A percentile compares a stretch with the other conserved stretches of the same genome.
These are phyloP conservation scores for Russula ochroleuca DNA, from an alignment of 768 basidiomycete genomes.

Conservation along the genomic window DNA sequence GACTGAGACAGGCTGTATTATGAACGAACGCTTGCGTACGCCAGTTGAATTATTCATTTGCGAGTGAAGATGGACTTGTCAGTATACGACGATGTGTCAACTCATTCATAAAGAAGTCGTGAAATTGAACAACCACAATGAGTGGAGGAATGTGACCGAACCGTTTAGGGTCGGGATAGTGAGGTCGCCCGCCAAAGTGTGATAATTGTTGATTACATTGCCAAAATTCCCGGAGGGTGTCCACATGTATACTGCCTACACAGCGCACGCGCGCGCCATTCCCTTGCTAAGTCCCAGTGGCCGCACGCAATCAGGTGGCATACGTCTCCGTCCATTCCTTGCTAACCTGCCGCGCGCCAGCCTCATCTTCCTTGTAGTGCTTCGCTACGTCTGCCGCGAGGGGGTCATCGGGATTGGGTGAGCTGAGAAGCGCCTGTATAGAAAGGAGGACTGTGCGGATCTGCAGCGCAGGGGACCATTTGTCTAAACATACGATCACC, in stretches of 20 bases:
- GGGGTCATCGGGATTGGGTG: conserved; percentile 96
- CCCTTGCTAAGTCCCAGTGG: background rate
- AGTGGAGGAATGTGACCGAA: background rate
- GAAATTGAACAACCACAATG: background rate
- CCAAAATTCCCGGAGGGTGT: conserved; percentile 7
- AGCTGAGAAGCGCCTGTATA: conserved; percentile 91
- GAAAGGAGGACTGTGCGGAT: conserved; percentile 97
- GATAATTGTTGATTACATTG: conserved; percentile 22
- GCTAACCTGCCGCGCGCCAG: conserved; percentile 87
- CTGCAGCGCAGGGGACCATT: conserved; percentile 98
- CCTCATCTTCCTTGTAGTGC: conserved; percentile 97
- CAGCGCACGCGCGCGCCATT: background rate
- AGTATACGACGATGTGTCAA: background rate
- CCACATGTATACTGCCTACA: conserved; percentile 17
- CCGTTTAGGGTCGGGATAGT: background rate
- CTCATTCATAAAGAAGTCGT: background rate
- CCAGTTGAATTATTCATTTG: background rate
- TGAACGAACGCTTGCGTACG: background rate
- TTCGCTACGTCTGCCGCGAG: conserved; percentile 94
- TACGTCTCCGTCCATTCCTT: conserved; percentile 94
- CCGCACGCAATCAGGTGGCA: conserved; percentile 42
- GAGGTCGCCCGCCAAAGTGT: background rate
- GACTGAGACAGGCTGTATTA: background rate
- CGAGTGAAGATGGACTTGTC: background rate
- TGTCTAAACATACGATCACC: conserved; percentile 52